These are phyloP conservation scores for Paspalum vaginatum DNA, from an alignment of 176 grass and related monocot species.

Conservation along the genomic window DNA sequence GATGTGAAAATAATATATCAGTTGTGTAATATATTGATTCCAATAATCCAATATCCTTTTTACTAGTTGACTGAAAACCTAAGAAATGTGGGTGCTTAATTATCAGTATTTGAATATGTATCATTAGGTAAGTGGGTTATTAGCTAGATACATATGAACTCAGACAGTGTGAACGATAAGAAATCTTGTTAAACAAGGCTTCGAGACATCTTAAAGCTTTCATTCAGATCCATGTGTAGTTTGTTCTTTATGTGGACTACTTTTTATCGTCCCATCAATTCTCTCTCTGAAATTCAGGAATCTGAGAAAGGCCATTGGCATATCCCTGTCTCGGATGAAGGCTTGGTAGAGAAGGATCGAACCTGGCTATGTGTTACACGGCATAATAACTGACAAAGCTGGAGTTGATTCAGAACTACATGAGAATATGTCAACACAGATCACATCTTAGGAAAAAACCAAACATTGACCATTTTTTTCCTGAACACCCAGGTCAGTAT, in stretches of 20 bases:
- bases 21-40: not conserved
- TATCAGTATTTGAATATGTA: not conserved
- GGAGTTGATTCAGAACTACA: not conserved
- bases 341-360: conserved; percentile 42
- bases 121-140: not conserved
- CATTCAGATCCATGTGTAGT: not conserved
- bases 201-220: not conserved
- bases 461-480: conserved; percentile 24
- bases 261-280: conserved; percentile 14
- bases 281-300: conserved; percentile 54
- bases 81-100: not conserved
- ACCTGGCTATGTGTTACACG: conserved; percentile 67
- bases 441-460: conserved; percentile 1
- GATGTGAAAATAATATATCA: not conserved
- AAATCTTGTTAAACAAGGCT: not conserved
- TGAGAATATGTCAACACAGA: conserved; percentile 8
- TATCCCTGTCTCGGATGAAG: conserved; percentile 53
- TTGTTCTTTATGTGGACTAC: not conserved
- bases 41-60: conserved; percentile 16
- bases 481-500: conserved; percentile 23
- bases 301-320: conserved; percentile 76
- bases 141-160: not conserved
- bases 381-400: not conserved
- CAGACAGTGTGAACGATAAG: not conserved
- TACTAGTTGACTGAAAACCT: not conserved